Evolutionary conservation across 148 eudicot genomes (phyloP), one percentile per base, ranked within the genome.

Genomic region (Rhododendron molle): DNA sequence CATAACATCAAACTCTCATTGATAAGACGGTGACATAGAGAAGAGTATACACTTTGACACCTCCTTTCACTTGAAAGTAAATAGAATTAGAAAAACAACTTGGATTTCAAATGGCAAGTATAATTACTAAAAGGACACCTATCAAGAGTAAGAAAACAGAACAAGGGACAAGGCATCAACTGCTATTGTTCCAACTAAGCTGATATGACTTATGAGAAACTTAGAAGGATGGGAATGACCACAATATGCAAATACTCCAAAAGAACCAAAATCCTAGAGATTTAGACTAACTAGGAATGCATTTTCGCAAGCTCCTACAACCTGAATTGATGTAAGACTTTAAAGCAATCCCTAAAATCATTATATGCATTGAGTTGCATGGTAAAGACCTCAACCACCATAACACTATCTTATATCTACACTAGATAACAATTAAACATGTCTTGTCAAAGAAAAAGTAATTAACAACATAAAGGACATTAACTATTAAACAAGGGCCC

Each of bases 161-260:
- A 23, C 46, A 58, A n/a, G n/a, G n/a, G n/a, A n/a, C n/a, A n/a
- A 81, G 47, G 83, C 20, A 15, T 54, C 46, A 56, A 34, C 69
- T 34, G 15, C n/a, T 2, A 52, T 81, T 9, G 43, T 18, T 15
- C 28, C 65, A 28, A 30, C 18, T 74, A 74, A 74, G 78, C 44
- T 36, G 44, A 74, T 18, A 36, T 36, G 44, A 40, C 44, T 40
- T 40, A 40, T 40, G 36, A 74, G 28, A 76, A 40, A 43, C 80
- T 7, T 76, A 20, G n/a, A 74, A 36, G 28, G 80, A 76, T 16
- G 78, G 21, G 46, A 40, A 38, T 76, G 50, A 76, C 80, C 80
- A 76, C 80, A 76, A 76, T 40, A 76, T 76, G 80, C 47, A 76
- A 18, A 21, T 40, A 38, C 80, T 76, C 21, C 50, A 76, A 76